Conservation (phyloP, 2,329 filamentous ascomycete genomes). For the Zasmidium citrigriseum region DNA sequence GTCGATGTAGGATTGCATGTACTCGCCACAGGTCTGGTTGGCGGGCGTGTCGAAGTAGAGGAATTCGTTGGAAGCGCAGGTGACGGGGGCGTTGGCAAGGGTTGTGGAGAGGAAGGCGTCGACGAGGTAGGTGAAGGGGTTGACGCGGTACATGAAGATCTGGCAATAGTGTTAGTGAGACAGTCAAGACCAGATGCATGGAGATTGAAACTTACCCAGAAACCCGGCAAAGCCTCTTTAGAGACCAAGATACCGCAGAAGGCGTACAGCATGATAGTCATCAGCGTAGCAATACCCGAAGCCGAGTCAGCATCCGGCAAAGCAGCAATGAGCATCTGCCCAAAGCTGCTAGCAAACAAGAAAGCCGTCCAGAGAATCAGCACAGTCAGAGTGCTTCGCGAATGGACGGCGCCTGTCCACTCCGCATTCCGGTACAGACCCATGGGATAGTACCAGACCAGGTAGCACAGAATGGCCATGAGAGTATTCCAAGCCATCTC, state of each 20-base stretch:
- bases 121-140: constrained; percentile 77
- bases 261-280: constrained; percentile 69
- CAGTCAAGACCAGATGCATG: neutral
- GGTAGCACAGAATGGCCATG: constrained; percentile 69
- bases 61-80: constrained; percentile 68
- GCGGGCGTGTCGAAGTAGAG: constrained; percentile 62
- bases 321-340: constrained; percentile 71
- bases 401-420: constrained; percentile 56
- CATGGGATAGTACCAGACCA: constrained; percentile 80
- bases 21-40: constrained; percentile 42
- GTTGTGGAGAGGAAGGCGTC: constrained; percentile 68
- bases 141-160: constrained; percentile 76
- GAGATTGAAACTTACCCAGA: constrained; percentile 55
- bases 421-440: constrained; percentile 72
- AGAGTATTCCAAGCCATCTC: constrained; percentile 80
- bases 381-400: constrained; percentile 63
- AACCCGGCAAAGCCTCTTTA: constrained; percentile 62
- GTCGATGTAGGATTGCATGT: constrained; percentile 33
- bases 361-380: constrained; percentile 72
- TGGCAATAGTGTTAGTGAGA: neutral
- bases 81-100: constrained; percentile 64
- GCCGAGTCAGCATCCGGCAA: constrained; percentile 72
- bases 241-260: constrained; percentile 68
- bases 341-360: constrained; percentile 68
- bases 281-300: constrained; percentile 70